These are phyloP conservation scores for Prototheca cutis DNA, from an alignment of 163 green algal species.

Conservation along the genomic window DNA sequence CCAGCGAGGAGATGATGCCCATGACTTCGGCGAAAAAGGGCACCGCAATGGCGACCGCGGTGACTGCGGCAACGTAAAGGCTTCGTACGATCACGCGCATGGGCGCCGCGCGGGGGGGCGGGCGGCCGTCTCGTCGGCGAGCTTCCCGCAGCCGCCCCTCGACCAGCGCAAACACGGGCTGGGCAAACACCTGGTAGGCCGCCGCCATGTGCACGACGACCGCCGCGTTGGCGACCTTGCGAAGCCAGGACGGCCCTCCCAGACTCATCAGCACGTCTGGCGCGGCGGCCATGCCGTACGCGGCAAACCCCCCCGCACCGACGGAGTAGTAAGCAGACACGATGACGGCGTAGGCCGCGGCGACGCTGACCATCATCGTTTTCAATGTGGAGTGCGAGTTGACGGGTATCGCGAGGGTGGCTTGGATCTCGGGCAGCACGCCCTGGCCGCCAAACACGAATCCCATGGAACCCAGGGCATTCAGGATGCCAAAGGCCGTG, in stretches of 20 bases:
- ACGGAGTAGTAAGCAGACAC: slow-evolving; percentile 39
- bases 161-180: slow-evolving; percentile 32
- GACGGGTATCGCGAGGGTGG: slow-evolving; percentile 20
- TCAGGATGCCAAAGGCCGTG: slow-evolving; percentile 30
- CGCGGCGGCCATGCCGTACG: slow-evolving; percentile 30
- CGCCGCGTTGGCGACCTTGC: slow-evolving; percentile 32
- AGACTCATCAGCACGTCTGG: slow-evolving; percentile 34
- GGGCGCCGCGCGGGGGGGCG: not conserved
- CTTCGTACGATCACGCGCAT: slow-evolving; percentile 13
- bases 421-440: slow-evolving; percentile 47
- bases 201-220: slow-evolving; percentile 37
- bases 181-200: slow-evolving; percentile 38
- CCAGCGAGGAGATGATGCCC: slow-evolving; percentile 12
- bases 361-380: slow-evolving; percentile 25
- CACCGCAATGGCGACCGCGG: slow-evolving; percentile 16
- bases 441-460: slow-evolving; percentile 51
- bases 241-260: slow-evolving; percentile 11
- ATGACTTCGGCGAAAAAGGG: slow-evolving; percentile 33
- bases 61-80: slow-evolving; percentile 17
- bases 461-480: slow-evolving; percentile 37
- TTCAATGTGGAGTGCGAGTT: not conserved
- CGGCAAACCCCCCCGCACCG: slow-evolving; percentile 31
- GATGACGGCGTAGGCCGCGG: slow-evolving; percentile 32
- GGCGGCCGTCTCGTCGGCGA: not conserved
- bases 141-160: slow-evolving; percentile 8